Evolutionary conservation across 192 early-diverging fungal genomes (phyloP).

Genomic region (Coemansia sp.): DNA sequence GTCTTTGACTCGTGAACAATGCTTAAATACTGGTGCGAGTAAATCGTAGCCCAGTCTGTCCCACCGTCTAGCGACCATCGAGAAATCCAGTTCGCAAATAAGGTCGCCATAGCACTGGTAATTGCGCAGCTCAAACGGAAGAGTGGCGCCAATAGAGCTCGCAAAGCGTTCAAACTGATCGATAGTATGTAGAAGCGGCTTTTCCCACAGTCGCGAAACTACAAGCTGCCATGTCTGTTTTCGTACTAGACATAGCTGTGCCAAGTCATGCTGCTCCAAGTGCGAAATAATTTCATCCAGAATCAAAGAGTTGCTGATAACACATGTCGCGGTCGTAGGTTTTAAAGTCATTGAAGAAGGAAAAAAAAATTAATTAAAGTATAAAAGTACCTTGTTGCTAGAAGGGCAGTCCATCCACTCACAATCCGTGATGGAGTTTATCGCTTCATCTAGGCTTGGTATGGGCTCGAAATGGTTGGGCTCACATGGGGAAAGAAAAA

Average conservation of each 20-base stretch:
- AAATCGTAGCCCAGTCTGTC: constrained; percentile 17
- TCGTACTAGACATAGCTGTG: background rate
- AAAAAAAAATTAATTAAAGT: background rate
- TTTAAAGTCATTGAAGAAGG: background rate
- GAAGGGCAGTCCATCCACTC: background rate
- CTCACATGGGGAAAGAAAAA: background rate
- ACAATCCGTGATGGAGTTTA: background rate
- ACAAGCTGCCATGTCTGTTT: constrained; percentile 24
- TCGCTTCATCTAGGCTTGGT: background rate
- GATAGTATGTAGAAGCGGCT: constrained; percentile 4
- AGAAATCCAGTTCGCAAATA: constrained; percentile 19
- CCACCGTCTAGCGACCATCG: constrained; percentile 33
- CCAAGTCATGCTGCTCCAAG: constrained; percentile 3
- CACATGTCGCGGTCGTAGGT: background rate
- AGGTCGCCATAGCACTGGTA: constrained; percentile 18
- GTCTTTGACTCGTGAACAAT: background rate
- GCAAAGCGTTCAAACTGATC: constrained; percentile 9
- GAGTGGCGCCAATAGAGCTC: background rate
- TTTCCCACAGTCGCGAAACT: constrained; percentile 11
- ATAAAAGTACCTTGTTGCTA: background rate
- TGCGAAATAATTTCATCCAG: background rate
- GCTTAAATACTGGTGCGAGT: constrained; percentile 10
- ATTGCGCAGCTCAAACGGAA: constrained; percentile 9
- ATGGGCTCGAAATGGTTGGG: background rate
- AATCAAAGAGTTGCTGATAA: constrained; percentile 6